These are phyloP conservation scores for Caryopteris hybrid DNA, from an alignment of 305 asterid genomes.

Conservation along the genomic window DNA sequence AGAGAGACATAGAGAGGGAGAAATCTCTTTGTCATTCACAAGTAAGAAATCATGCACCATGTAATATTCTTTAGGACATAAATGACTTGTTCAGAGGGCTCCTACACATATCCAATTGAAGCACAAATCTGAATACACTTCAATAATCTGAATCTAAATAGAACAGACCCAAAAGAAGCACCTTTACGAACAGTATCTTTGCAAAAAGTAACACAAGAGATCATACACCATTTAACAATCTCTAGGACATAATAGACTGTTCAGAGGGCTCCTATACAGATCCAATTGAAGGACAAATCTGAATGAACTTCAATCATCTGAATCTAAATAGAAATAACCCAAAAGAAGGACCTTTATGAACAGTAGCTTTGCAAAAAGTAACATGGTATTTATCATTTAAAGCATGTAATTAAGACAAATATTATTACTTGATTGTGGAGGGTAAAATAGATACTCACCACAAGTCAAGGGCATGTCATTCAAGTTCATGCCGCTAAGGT, in stretches of 20 bases:
- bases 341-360: not conserved
- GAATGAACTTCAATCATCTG: slow-evolving; percentile 2
- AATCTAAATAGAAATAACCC: slow-evolving; percentile 1
- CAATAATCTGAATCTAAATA: not conserved
- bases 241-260: slow-evolving; percentile 3
- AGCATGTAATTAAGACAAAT: not conserved
- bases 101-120: slow-evolving; percentile 1
- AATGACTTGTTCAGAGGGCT: slow-evolving; percentile 8
- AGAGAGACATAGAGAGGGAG: slow-evolving; percentile 1
- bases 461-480: slow-evolving; percentile 74
- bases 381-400: slow-evolving; percentile 16
- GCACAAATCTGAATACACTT: slow-evolving; percentile 7
- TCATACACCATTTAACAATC: slow-evolving; percentile 1
- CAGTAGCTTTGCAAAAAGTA: not conserved
- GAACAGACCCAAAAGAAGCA: slow-evolving; percentile 9
- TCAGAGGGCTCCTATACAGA: no score
- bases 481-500: slow-evolving; percentile 77
- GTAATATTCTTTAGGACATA: slow-evolving; percentile 3
- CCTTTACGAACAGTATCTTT: not conserved
- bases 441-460: slow-evolving; percentile 53
- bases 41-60: not conserved
- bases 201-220: slow-evolving; percentile 7
- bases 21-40: slow-evolving; percentile 11
- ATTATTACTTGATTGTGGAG: slow-evolving; percentile 5
- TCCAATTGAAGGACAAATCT: slow-evolving; percentile 9